phyloP scores from a whole-genome alignment of 306 rosid species.

The Castanospermum australe region DNA sequence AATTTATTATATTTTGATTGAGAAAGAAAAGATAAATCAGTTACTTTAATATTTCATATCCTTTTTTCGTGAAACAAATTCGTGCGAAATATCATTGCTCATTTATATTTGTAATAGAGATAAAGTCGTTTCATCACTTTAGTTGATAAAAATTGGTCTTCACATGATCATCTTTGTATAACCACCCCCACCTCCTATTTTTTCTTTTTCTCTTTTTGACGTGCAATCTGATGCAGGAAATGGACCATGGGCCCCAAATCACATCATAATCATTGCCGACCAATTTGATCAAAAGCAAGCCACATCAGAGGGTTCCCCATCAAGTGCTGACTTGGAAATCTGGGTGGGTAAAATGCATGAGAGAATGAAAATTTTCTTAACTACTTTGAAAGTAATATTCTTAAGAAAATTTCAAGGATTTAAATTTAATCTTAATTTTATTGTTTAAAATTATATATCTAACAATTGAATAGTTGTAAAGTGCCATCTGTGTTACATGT shows the following conservation, averaged over 20 bases:
- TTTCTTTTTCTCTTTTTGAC: constrained; percentile 17
- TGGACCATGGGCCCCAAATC: constrained; percentile 3
- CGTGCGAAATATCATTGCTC: too few relatives aligned
- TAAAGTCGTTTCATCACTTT: background rate
- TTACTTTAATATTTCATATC: too few relatives aligned
- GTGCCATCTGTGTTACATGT: too few relatives aligned
- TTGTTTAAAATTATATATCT: too few relatives aligned
- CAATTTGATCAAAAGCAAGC: background rate
- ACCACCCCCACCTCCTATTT: background rate
- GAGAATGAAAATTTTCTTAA: too few relatives aligned
- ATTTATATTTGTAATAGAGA: background rate
- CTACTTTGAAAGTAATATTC: too few relatives aligned
- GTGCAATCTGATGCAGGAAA: constrained; percentile 30
- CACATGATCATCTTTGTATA: background rate
- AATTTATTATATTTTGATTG: too few relatives aligned
- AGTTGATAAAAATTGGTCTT: constrained; percentile 7
- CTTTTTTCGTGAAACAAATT: too few relatives aligned
- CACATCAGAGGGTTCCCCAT: constrained; percentile 28
- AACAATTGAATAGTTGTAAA: too few relatives aligned
- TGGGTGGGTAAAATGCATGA: constrained; percentile 23
- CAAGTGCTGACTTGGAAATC: constrained; percentile 31
- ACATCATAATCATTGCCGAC: constrained; percentile 23
- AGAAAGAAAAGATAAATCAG: too few relatives aligned
- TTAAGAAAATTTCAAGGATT: too few relatives aligned
- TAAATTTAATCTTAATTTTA: too few relatives aligned